Base-by-base conservation (phyloP, 2,329 filamentous ascomycete genomes). In the Parasarocladium wereldwijsianum region DNA sequence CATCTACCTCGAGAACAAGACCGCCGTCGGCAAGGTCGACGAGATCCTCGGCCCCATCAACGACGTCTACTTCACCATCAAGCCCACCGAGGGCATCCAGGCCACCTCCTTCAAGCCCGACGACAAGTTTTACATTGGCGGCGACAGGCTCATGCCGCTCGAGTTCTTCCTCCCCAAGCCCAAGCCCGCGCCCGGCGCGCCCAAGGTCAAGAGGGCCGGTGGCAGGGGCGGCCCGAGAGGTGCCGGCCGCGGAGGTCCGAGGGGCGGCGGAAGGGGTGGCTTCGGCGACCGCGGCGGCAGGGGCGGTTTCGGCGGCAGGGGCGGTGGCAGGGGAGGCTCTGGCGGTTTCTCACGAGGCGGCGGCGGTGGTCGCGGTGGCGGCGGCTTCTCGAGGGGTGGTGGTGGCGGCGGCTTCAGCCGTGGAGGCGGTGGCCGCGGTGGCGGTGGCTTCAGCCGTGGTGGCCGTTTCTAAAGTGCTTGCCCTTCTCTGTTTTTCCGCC, bases 1-100 rank as follows among this genome's bases (percentile, higher is more conserved):
- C 43, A 93, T 98, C 57, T 98, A 90, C 64, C 78, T 96, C 47
- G 87, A 96, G 70, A 98, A 96, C 68, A 98, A 96, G 78, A 87
- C 81, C 26, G 66, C 80, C 38, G 74, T 98, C 54, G 90, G 90
- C 56, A 96, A 96, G 62, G 81, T 98, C 51, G 90, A 98, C 62
- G 90, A 98, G 63, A 81, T 98, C 43, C 77, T 98, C 43, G 90
- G 90, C 34, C 87, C 90, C 39, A 82, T 98, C 58, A 96, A 93
- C 68, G 80, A 94, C 59, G 83, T 96, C 47, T 93, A 80, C 66
- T 98, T 98, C 68, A 96, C 87, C 47, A 80, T 98, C 58, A 96
- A 96, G 64, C 86, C 87, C 32, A 76, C 84, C 52, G 87, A 96
- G 54, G 90, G 90, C 45, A 96, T 98, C 54, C 81, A 93, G 57